phyloP scores from a whole-genome alignment of 2,329 filamentous ascomycete species.

The Microsporum audouinii region DNA sequence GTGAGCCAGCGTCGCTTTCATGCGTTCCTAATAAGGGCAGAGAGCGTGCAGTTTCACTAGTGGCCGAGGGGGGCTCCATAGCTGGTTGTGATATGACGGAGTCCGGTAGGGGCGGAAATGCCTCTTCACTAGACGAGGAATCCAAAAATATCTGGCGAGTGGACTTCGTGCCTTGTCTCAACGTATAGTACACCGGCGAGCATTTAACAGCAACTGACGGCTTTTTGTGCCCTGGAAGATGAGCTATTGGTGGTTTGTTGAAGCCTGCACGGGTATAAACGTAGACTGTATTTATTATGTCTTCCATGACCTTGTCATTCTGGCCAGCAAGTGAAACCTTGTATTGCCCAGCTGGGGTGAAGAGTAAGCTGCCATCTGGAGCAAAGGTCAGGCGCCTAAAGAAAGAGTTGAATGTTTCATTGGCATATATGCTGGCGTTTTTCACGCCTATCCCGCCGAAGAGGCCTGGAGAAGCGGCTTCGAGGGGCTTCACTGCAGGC shows the following conservation, averaged over 20 bases:
- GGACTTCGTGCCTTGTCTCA: slow-evolving; percentile 54
- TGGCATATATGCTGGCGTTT: slow-evolving; percentile 86
- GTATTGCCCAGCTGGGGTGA: slow-evolving; percentile 92
- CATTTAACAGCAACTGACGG: slow-evolving; percentile 92
- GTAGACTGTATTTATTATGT: slow-evolving; percentile 94
- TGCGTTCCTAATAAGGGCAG: slow-evolving; percentile 38
- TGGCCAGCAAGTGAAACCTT: slow-evolving; percentile 62
- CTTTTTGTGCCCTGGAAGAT: slow-evolving; percentile 94
- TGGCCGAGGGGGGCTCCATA: slow-evolving; percentile 56
- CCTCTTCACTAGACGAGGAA: slow-evolving; percentile 75
- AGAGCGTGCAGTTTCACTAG: slow-evolving; percentile 40
- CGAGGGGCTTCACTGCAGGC: slow-evolving; percentile 89
- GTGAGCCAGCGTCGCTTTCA: slow-evolving; percentile 42
- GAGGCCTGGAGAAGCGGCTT: slow-evolving; percentile 66
- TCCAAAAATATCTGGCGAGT: slow-evolving; percentile 92
- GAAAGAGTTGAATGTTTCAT: slow-evolving; percentile 94
- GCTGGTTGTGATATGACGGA: slow-evolving; percentile 50
- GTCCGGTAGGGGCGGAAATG: slow-evolving; percentile 73
- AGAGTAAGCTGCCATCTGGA: slow-evolving; percentile 82
- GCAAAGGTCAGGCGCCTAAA: slow-evolving; percentile 90
- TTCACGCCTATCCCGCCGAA: slow-evolving; percentile 55
- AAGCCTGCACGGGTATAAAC: slow-evolving; percentile 94
- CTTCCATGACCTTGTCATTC: slow-evolving; percentile 65
- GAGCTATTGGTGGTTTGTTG: slow-evolving; percentile 90
- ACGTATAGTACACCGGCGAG: slow-evolving; percentile 76